Evolutionary conservation across 306 rosid species (phyloP).

Genomic region (Casuarina equisetifolia): DNA sequence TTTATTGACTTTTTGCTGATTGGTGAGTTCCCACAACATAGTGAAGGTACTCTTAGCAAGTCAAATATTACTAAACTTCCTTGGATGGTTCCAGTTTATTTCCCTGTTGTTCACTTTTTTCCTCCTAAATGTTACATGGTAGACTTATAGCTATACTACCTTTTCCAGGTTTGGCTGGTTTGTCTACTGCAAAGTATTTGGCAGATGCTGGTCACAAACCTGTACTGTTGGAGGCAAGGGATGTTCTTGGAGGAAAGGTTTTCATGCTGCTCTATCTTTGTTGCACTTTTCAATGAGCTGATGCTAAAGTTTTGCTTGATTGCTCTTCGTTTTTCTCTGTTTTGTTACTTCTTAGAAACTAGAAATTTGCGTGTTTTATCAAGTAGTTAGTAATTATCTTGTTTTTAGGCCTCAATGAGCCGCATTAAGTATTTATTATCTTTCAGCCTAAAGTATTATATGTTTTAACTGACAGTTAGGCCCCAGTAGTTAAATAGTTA

Average conservation of each 20-base stretch:
- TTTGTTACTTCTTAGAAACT: conserved; percentile 8
- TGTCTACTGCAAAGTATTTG: conserved; percentile 92
- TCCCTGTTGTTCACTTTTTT: neutral
- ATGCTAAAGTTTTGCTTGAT: conserved; percentile 14
- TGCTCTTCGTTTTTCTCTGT: conserved; percentile 20
- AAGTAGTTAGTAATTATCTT: too few species aligned
- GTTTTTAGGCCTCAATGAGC: neutral
- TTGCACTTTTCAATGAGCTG: conserved; percentile 21
- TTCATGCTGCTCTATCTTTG: conserved; percentile 33
- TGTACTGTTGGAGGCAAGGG: conserved; percentile 83
- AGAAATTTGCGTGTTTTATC: neutral
- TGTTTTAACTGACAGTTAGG: neutral
- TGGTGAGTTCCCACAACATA: neutral
- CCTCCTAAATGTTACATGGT: neutral
- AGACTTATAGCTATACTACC: conserved; percentile 24
- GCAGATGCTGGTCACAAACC: conserved; percentile 99
- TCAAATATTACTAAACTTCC: neutral
- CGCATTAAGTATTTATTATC: too few species aligned
- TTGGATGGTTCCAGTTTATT: neutral
- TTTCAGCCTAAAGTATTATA: neutral
- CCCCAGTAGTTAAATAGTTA: neutral
- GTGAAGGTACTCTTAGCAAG: neutral
- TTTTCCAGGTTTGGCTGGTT: conserved; percentile 85
- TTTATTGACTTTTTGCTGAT: neutral
- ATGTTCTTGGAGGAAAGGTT: conserved; percentile 99